Conservation (phyloP, 2,329 filamentous ascomycete genomes). For the Colletotrichum costaricense region DNA sequence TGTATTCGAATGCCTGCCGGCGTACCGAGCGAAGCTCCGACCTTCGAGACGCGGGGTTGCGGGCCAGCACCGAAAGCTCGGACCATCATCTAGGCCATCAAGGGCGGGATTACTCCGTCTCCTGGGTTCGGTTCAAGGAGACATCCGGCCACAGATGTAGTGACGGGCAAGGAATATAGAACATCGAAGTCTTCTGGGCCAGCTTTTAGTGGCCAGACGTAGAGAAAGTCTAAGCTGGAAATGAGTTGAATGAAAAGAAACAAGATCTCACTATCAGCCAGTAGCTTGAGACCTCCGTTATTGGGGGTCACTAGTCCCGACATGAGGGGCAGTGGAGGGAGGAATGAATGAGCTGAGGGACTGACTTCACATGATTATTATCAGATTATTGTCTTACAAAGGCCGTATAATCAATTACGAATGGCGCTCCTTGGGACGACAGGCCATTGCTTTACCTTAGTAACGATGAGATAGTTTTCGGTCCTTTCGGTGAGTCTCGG, state of each 20-base stretch:
- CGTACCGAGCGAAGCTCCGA: not conserved
- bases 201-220: too few relatives aligned
- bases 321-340: not conserved
- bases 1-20: not conserved
- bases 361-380: not conserved
- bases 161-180: not conserved
- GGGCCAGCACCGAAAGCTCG: slow-evolving; percentile 1
- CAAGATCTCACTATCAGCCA: too few relatives aligned
- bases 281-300: not conserved
- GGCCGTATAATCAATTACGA: not conserved
- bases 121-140: not conserved
- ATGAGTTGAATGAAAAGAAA: not conserved
- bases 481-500: not conserved
- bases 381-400: not conserved
- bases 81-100: not conserved
- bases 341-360: not conserved
- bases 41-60: not conserved
- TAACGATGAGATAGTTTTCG: not conserved
- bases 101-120: not conserved
- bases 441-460: not conserved
- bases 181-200: not conserved
- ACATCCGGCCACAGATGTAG: not conserved
- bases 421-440: not conserved
- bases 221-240: too few relatives aligned
- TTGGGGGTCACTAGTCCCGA: not conserved